Conservation (phyloP, 768 basidiomycete species). For the Tephrocybe sp. region DNA sequence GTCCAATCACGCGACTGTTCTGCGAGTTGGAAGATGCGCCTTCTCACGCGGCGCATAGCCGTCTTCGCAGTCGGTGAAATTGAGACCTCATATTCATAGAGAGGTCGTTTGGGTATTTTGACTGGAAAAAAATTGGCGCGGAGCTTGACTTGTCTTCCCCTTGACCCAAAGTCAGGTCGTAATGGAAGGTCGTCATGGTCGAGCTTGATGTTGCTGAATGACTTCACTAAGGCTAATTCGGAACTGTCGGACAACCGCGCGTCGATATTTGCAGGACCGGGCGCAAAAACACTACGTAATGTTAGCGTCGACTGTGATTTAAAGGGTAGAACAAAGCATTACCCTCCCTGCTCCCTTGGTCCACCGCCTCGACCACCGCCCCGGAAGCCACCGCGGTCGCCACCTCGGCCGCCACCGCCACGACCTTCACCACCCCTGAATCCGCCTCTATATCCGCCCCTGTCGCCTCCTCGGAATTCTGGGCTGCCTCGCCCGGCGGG, state of each 20-base stretch:
- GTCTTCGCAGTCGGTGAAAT: conserved; percentile 53
- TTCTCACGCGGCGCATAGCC: conserved; percentile 51
- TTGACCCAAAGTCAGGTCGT: conserved; percentile 57
- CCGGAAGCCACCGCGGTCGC: neutral
- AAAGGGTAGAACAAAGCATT: conserved; percentile 6
- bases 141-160: conserved; percentile 47
- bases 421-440: conserved; percentile 9
- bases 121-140: conserved; percentile 73
- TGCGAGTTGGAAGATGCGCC: conserved; percentile 63
- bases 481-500: conserved; percentile 29
- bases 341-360: conserved; percentile 39
- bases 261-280: conserved; percentile 41
- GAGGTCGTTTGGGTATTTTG: conserved; percentile 42
- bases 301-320: conserved; percentile 1
- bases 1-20: conserved; percentile 52
- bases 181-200: conserved; percentile 48
- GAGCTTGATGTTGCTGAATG: conserved; percentile 32
- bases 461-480: conserved; percentile 22
- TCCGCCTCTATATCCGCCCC: conserved; percentile 28
- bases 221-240: conserved; percentile 39
- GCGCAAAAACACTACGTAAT: conserved; percentile 38
- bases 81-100: conserved; percentile 64
- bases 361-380: conserved; percentile 22
- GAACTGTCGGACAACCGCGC: conserved; percentile 40
- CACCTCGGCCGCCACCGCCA: conserved; percentile 12